Conservation (phyloP, 2,329 filamentous ascomycete genomes). For the Phaeoacremonium minimum region DNA sequence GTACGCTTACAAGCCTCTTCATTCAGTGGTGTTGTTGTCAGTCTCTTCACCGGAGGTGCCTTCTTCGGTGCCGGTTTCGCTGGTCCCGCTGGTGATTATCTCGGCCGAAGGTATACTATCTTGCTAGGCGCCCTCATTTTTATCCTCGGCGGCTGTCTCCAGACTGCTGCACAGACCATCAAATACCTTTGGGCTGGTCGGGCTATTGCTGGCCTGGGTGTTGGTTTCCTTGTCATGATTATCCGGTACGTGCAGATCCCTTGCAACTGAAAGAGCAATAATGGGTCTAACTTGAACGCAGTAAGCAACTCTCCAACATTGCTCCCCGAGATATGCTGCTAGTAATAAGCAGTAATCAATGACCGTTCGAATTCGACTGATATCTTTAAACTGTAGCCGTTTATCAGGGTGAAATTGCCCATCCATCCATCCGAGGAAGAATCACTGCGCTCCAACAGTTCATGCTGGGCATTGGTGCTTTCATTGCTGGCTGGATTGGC, state of each 20-base stretch:
- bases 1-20: too few relatives aligned
- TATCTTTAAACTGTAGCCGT: constrained; percentile 46
- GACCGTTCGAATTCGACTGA: too few relatives aligned
- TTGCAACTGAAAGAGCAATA: too few relatives aligned
- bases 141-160: constrained; percentile 66
- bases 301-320: not conserved
- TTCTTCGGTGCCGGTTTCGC: constrained; percentile 66
- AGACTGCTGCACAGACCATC: constrained; percentile 60
- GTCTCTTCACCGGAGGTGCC: constrained; percentile 73
- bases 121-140: constrained; percentile 68
- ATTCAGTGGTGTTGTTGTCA: constrained; percentile 64
- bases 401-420: constrained; percentile 76
- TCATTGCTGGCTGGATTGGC: constrained; percentile 69
- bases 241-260: constrained; percentile 25
- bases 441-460: constrained; percentile 77
- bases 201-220: constrained; percentile 62
- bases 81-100: constrained; percentile 56
- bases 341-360: too few relatives aligned
- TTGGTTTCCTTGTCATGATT: constrained; percentile 37
- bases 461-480: constrained; percentile 73
- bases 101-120: constrained; percentile 71
- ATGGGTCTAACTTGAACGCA: too few relatives aligned
- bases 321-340: too few relatives aligned
- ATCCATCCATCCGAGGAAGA: constrained; percentile 71
- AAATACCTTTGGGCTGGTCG: constrained; percentile 67